phyloP scores from a whole-genome alignment of 495 filamentous ascomycete genomes.

The Neurospora cerealis region DNA sequence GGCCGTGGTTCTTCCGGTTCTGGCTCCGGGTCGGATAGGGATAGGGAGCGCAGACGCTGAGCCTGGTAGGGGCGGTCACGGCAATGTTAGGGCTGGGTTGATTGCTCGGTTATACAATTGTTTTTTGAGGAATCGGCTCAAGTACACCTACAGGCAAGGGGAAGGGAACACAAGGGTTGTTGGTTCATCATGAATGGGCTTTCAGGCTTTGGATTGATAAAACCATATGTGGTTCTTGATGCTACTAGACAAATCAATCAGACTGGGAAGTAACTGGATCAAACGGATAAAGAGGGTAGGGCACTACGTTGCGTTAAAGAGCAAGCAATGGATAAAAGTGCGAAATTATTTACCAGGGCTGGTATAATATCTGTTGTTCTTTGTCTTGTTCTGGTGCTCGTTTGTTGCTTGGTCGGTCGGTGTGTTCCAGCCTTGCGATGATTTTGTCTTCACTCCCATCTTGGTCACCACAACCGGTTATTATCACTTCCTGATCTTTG shows the following conservation, averaged over 20 bases:
- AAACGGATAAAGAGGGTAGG: background rate
- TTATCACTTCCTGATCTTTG: background rate
- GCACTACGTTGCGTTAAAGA: background rate
- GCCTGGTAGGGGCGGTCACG: background rate
- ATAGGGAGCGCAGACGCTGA: slow-evolving; percentile 5
- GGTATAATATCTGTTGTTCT: background rate
- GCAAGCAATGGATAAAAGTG: background rate
- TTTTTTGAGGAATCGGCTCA: background rate
- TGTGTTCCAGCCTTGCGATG: background rate
- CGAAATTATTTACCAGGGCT: background rate
- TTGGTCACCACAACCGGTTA: background rate
- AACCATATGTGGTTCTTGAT: background rate
- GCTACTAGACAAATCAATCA: background rate
- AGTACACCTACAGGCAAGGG: background rate
- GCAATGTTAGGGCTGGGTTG: background rate
- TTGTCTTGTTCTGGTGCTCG: background rate
- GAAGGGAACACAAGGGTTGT: background rate
- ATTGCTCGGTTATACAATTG: background rate
- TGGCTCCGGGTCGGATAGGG: slow-evolving; percentile 3
- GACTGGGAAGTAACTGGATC: background rate
- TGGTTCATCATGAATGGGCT: background rate
- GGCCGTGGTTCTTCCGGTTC: slow-evolving; percentile 3
- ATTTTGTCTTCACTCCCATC: background rate
- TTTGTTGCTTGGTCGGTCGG: background rate
- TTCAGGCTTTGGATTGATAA: background rate